Base-by-base conservation (phyloP, 371 early-diverging fungal species). In the Lichtheimia ornata region DNA sequence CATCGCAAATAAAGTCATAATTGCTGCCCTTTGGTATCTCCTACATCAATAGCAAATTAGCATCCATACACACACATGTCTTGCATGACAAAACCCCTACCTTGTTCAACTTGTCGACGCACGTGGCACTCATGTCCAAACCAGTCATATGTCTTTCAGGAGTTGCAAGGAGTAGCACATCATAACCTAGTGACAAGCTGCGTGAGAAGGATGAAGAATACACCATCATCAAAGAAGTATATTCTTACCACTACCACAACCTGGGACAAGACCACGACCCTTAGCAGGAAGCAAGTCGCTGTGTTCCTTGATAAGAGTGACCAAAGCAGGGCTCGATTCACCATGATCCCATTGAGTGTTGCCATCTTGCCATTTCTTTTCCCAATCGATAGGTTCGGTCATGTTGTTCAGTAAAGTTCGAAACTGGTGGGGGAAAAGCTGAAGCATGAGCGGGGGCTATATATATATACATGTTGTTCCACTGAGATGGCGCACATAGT, bases 241-340 rank as follows among this genome's bases (percentile, higher is more conserved):
- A 22, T 13, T 28, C 41, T 7, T 67, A 71, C 77, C 91, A 25
- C 85, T 73, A 7, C 95, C 95, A 58, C 94, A 94, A 14, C 94
- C 95, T 2, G 95, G 94, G 25, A 95, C 92, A 12, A 95, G 78
- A 18, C 78, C 88, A 44, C 65, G 70, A 24, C 88, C 90, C n/a
- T 70, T 50, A 15, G 70, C 45, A 41, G 90, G 89, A 42, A 91
- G 72, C 52, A 84, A 68, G 13, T 80, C 66, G 13, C 70, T 49
- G 15, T 76, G 69, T 9, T 80, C 74, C 17, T 84, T 76, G 22
- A 91, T 65, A 35, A 92, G 79, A 25, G 84, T 73, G 13, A 77
- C 69, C 40, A 92, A 69, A 0, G 91, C 92, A 2, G 90, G 90
- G 42, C 87, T 85, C 2, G 81, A 60, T 24, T 74, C 64, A 17